Conservation (phyloP, 2,329 filamentous ascomycete genomes). For the Bipolaris zeicola region DNA sequence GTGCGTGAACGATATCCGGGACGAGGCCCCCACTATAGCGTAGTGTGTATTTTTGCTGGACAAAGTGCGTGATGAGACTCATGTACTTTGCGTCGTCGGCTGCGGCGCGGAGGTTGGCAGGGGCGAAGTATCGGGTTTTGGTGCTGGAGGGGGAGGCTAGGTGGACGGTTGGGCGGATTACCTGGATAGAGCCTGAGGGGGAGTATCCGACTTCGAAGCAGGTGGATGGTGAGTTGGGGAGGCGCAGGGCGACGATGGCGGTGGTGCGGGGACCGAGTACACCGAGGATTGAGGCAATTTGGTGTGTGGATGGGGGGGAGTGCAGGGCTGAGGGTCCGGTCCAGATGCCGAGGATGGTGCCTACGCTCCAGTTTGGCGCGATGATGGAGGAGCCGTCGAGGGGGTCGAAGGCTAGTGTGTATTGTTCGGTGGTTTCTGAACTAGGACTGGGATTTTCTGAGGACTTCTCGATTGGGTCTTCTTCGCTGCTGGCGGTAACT, state of each 20-base stretch:
- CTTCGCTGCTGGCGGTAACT: constrained; percentile 65
- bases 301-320: constrained; percentile 24
- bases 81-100: constrained; percentile 59
- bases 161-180: constrained; percentile 48
- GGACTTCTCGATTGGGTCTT: constrained; percentile 60
- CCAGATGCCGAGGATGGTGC: constrained; percentile 67
- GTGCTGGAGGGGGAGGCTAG: constrained; percentile 23
- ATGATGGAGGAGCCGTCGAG: constrained; percentile 67
- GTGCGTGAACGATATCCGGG: constrained; percentile 64
- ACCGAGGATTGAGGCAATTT: constrained; percentile 43
- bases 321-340: constrained; percentile 34
- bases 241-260: constrained; percentile 60
- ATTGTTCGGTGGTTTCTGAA: constrained; percentile 38
- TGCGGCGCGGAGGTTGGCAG: constrained; percentile 65
- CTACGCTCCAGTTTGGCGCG: constrained; percentile 46
- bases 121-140: constrained; percentile 65
- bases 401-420: constrained; percentile 67
- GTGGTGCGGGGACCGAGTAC: constrained; percentile 43
- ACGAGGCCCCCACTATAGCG: constrained; percentile 66
- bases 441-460: background rate
- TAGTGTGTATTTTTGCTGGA: constrained; percentile 62
- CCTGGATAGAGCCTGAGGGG: constrained; percentile 41
- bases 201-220: constrained; percentile 62
- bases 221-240: constrained; percentile 45
- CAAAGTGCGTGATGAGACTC: constrained; percentile 48